Base-by-base conservation (phyloP, 2,329 filamentous ascomycete genomes). In the Cercospora zeae-maydis region DNA sequence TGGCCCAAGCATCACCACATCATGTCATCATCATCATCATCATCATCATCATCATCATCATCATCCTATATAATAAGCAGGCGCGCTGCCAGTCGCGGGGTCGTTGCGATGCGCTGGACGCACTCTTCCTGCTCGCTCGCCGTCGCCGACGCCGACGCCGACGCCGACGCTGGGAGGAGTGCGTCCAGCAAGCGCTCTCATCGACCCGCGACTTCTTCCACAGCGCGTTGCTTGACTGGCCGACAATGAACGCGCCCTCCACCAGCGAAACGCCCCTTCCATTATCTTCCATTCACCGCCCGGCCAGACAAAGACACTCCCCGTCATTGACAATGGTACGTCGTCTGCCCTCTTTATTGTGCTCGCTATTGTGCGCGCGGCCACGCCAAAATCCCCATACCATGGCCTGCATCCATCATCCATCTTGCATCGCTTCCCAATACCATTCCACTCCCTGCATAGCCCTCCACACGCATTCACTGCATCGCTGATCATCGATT, bases 201-300 rank as follows among this genome's bases (percentile, higher is more conserved):
- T 52, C 58, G 37, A 45, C 24, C 24, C 30, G 45, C 62, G 16
- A 47, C 53, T 52, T 45, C 36, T 59, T 49, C 56, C 51, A n/a
- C 24, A 27, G 54, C 58, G 49, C 14, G 33, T 54, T 34, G n/a
- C 16, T 51, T 31, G 61, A 63, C 62, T 66, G 66, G 61, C 58
- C 63, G 61, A 64, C 59, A 65, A 66, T 58, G 55, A 64, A 56
- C 75, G 76, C 72, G n/a, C n/a, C n/a, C n/a, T n/a, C 74, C 76
- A 72, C 64, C 73, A 72, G 58, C 51, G 78, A 78, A 78, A 78
- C 78, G 71, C 72, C 70, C 4, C 69, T 69, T 71, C 71, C n/a
- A n/a, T n/a, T n/a, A n/a, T n/a, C n/a, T n/a, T n/a, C n/a, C n/a
- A n/a, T n/a, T n/a, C n/a, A n/a, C n/a, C n/a, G n/a, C 73, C 74